Conservation (phyloP, 352 stramenopile species). For the Phytopythium mirpurense region DNA sequence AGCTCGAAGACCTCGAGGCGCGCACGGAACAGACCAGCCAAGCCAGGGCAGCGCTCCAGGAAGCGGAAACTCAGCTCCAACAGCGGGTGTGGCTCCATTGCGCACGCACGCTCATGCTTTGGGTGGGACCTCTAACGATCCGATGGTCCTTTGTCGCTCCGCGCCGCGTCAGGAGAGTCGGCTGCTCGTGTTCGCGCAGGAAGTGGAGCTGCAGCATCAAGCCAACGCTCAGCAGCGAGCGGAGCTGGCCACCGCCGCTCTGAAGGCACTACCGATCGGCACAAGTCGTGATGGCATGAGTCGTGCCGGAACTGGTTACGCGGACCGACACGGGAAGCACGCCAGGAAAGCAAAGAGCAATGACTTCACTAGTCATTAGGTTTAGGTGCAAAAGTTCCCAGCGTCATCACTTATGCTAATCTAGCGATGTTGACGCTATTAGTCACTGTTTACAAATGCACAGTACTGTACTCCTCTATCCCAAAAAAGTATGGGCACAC, state of each 20-base stretch:
- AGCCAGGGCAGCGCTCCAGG: background rate
- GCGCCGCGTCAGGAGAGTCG: constrained; percentile 20
- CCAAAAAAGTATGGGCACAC: background rate
- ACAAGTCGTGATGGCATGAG: too few relatives aligned
- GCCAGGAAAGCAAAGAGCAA: constrained; percentile 4
- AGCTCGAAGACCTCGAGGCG: background rate
- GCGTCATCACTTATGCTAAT: too few relatives aligned
- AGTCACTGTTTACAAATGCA: background rate
- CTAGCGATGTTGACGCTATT: too few relatives aligned
- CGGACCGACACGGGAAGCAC: too few relatives aligned
- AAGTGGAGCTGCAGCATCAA: constrained; percentile 27
- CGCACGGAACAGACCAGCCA: background rate
- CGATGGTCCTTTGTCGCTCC: too few relatives aligned
- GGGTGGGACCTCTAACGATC: too few relatives aligned
- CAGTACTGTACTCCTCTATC: background rate
- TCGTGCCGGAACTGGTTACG: too few relatives aligned
- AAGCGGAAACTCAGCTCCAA: constrained; percentile 3
- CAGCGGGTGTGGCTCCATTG: constrained; percentile 1
- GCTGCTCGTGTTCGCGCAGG: constrained; percentile 16
- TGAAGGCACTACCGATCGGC: background rate
- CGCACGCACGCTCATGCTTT: too few relatives aligned
- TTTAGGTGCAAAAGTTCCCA: too few relatives aligned
- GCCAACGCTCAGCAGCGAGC: constrained; percentile 9
- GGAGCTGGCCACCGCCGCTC: constrained; percentile 6
- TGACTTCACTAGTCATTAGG: too few relatives aligned